These are phyloP conservation scores for Hanseniaspora osmophila DNA, from an alignment of 805 yeast genomes.

Conservation along the genomic window DNA sequence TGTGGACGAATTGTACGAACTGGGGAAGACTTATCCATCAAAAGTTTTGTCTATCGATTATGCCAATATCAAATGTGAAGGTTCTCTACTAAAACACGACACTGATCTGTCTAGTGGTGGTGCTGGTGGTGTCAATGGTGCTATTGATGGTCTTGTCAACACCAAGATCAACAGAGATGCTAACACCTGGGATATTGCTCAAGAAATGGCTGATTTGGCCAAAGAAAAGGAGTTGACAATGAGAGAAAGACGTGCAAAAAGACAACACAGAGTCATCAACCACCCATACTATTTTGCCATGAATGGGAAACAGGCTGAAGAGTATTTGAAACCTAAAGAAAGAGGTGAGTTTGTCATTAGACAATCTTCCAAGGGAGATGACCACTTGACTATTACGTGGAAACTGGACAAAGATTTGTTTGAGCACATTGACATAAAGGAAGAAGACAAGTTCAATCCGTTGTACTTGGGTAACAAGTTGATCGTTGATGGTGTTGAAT, in stretches of 20 bases:
- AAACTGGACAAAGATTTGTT: constrained; percentile 81
- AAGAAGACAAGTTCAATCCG: constrained; percentile 53
- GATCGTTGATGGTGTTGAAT: constrained; percentile 54
- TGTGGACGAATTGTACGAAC: constrained; percentile 30
- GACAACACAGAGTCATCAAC: constrained; percentile 60
- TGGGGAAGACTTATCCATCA: constrained; percentile 80
- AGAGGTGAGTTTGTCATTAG: constrained; percentile 90
- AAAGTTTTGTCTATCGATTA: constrained; percentile 59
- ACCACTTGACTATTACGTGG: constrained; percentile 90
- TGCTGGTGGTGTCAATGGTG: constrained; percentile 13
- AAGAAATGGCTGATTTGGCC: constrained; percentile 52
- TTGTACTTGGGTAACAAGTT: constrained; percentile 42
- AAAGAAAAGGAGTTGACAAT: constrained; percentile 36
- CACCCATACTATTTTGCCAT: constrained; percentile 84
- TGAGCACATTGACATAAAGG: constrained; percentile 82
- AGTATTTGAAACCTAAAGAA: constrained; percentile 70
- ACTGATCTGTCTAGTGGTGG: constrained; percentile 34
- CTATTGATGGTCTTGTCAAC: constrained; percentile 13
- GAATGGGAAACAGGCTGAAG: constrained; percentile 81
- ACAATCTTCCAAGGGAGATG: constrained; percentile 82
- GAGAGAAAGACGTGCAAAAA: constrained; percentile 52
- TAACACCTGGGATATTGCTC: constrained; percentile 65
- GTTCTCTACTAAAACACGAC: constrained; percentile 56
- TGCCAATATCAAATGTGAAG: constrained; percentile 57
- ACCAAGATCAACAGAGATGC: constrained; percentile 33